Conservation (phyloP, 768 basidiomycete genomes). For the Sporobolomyces roseus region DNA sequence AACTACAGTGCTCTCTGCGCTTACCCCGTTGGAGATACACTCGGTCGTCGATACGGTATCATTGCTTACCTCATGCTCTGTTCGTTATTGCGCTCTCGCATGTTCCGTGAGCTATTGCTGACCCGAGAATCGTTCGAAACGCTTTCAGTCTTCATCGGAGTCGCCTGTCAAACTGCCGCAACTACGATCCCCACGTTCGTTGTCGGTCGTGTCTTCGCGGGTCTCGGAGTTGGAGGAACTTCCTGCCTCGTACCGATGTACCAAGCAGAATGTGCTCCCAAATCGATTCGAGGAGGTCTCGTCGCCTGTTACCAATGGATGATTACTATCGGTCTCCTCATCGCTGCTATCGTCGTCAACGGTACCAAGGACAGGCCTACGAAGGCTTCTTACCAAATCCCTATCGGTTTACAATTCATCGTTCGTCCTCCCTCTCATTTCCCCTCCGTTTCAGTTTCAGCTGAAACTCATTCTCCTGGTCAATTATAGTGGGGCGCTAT, state of each 20-base stretch:
- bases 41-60: conserved; percentile 57
- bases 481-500: conserved; percentile 48
- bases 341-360: conserved; percentile 67
- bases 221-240: conserved; percentile 52
- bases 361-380: conserved; percentile 59
- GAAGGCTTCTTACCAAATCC: conserved; percentile 62
- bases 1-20: conserved; percentile 41
- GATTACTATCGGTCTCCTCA: conserved; percentile 66
- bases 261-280: conserved; percentile 62
- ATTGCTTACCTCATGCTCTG: conserved; percentile 53
- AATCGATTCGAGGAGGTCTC: conserved; percentile 68
- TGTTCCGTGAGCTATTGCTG: too few relatives aligned
- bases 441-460: too few relatives aligned
- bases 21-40: conserved; percentile 57
- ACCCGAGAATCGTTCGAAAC: too few relatives aligned
- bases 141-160: conserved; percentile 59
- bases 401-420: conserved; percentile 52
- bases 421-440: too few relatives aligned
- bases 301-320: conserved; percentile 52
- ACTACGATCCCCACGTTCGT: conserved; percentile 59
- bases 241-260: conserved; percentile 55
- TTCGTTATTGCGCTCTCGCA: too few relatives aligned
- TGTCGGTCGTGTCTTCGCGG: conserved; percentile 66
- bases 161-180: conserved; percentile 62
- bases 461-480: neutral